These are phyloP conservation scores for Polyporus tsugae DNA, from an alignment of 1,284 basidiomycete genomes.

Conservation along the genomic window DNA sequence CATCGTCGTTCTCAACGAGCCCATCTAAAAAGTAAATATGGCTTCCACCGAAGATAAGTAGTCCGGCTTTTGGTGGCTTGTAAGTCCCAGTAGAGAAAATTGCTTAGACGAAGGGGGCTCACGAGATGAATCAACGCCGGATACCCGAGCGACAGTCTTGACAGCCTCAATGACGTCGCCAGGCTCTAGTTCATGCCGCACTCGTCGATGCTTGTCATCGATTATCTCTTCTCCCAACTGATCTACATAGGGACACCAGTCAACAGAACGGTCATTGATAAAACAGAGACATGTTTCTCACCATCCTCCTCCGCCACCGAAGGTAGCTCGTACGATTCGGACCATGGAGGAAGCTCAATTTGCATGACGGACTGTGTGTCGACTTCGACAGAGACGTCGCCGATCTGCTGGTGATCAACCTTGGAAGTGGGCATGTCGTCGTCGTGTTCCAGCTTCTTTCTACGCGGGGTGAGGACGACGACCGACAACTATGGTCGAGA, in stretches of 20 bases:
- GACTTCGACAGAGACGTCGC: slow-evolving; percentile 67
- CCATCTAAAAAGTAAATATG: slow-evolving; percentile 95
- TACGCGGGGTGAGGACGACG: slow-evolving; percentile 38
- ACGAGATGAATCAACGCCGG: slow-evolving; percentile 91
- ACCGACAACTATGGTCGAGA: neutral
- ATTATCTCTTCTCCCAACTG: slow-evolving; percentile 74
- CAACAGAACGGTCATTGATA: neutral
- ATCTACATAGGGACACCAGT: slow-evolving; percentile 42
- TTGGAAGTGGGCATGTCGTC: slow-evolving; percentile 60
- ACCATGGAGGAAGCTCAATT: slow-evolving; percentile 80
- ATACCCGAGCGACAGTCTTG: slow-evolving; percentile 84
- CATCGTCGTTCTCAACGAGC: slow-evolving; percentile 87
- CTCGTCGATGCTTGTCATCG: slow-evolving; percentile 81
- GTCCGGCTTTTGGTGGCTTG: slow-evolving; percentile 63
- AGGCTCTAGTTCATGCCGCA: slow-evolving; percentile 87
- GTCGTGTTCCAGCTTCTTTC: slow-evolving; percentile 78
- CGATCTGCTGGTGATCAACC: slow-evolving; percentile 56
- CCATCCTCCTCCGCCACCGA: slow-evolving; percentile 70
- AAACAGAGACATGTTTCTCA: slow-evolving; percentile 38
- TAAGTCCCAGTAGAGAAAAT: neutral
- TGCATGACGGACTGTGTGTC: slow-evolving; percentile 67
- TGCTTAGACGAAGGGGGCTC: slow-evolving; percentile 40
- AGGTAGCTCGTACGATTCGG: slow-evolving; percentile 79
- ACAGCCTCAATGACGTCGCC: slow-evolving; percentile 95
- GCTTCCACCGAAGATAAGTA: slow-evolving; percentile 86